phyloP scores from a whole-genome alignment of 2,329 filamentous ascomycete genomes.

The Ciborinia camelliae region DNA sequence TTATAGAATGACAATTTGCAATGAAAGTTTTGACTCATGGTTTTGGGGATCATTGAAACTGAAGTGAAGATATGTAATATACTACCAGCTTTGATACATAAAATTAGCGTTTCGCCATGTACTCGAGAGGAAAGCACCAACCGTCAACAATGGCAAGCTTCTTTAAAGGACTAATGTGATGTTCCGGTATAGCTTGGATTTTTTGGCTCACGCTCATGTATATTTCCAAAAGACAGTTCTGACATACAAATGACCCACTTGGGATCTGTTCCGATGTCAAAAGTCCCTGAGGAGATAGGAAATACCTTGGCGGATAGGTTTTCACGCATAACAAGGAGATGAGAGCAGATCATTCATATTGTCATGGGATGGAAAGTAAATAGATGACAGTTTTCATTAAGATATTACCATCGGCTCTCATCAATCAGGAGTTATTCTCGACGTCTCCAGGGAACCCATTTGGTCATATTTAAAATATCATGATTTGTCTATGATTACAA shows the following conservation, averaged over 20 bases:
- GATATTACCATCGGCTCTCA: background rate
- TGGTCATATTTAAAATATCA: slow-evolving; percentile 19
- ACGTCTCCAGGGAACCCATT: background rate
- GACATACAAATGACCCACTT: background rate
- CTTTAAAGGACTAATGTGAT: background rate
- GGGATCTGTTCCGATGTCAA: background rate
- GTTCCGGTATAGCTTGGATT: background rate
- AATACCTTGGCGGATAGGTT: background rate
- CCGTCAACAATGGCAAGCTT: background rate
- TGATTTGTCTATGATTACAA: slow-evolving; percentile 37
- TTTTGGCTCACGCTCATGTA: background rate
- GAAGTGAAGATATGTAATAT: background rate
- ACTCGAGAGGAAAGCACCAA: background rate
- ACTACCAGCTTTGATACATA: too few relatives aligned
- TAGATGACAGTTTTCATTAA: background rate
- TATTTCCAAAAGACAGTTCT: background rate
- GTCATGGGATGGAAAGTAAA: background rate
- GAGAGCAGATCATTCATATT: background rate
- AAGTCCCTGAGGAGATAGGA: background rate
- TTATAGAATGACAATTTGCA: background rate
- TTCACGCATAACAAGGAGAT: background rate
- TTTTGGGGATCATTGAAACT: background rate
- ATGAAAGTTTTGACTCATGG: background rate
- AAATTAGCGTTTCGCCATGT: background rate
- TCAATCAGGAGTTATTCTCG: slow-evolving; percentile 6